phyloP scores from a whole-genome alignment of 805 yeast genomes.

The Monosporozyma aerobia region DNA sequence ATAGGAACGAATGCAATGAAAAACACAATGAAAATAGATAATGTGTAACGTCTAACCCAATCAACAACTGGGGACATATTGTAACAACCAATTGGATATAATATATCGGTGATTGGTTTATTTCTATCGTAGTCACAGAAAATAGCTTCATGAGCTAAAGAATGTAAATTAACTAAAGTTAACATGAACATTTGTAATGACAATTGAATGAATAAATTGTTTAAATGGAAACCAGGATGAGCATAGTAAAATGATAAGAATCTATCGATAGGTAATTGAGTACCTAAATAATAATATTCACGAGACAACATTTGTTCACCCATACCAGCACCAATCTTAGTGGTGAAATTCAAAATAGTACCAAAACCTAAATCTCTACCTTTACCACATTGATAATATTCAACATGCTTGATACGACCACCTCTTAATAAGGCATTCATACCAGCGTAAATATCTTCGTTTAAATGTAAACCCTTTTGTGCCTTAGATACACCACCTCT shows the following conservation, averaged over 20 bases:
- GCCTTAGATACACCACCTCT: conserved; percentile 87
- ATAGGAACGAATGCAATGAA: conserved; percentile 72
- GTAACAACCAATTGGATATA: conserved; percentile 64
- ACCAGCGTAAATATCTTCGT: conserved; percentile 85
- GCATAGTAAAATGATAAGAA: conserved; percentile 79
- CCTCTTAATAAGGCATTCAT: conserved; percentile 77
- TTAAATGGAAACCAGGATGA: conserved; percentile 80
- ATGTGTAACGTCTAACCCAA: conserved; percentile 74
- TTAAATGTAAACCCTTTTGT: conserved; percentile 75
- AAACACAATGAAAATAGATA: conserved; percentile 75
- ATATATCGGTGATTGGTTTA: conserved; percentile 57
- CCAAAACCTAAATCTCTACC: conserved; percentile 87
- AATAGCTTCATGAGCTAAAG: conserved; percentile 65
- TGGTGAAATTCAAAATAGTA: conserved; percentile 74
- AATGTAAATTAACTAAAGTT: conserved; percentile 58
- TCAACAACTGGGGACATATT: conserved; percentile 64
- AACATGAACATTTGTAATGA: conserved; percentile 66
- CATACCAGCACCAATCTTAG: conserved; percentile 90
- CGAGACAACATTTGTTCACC: conserved; percentile 83
- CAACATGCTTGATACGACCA: conserved; percentile 82
- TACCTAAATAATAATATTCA: conserved; percentile 74
- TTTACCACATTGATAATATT: conserved; percentile 83
- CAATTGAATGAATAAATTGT: conserved; percentile 67
- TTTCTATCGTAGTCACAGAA: conserved; percentile 58
- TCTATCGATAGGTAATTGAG: conserved; percentile 72